Base-by-base conservation (phyloP, 306 rosid species). In the Sphenostylis stenocarpa region DNA sequence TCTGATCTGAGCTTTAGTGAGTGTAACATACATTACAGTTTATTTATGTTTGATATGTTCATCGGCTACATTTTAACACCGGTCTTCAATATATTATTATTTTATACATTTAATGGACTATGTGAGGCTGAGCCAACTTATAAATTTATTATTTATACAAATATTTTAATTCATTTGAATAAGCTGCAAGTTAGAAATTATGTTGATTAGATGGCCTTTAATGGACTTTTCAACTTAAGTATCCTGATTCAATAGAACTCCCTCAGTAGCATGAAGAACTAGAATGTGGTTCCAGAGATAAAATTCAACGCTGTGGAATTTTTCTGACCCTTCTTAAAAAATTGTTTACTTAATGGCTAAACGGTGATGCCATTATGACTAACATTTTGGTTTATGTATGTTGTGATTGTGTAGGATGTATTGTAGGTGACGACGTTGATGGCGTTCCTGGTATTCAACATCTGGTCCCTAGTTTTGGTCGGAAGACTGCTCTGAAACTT, bases 401-500 rank as follows among this genome's bases (percentile, higher is more conserved):
- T 44, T 79, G 48, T 69, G 39, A 67, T 48, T 82, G 31, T 68
- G 70, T 69, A 93, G 96, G 97, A 84, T 90, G 93, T 87, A 86
- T 92, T 36, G 47, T 95, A 70, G 98, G 98, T 9, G 97, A 95
- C 73, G 89, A 88, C 76, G 92, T 85, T 70, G 98, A 95, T 38
- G 95, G 98, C 1, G 97, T 95, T 83, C 98, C 98, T 14, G 97
- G 98, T 43, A 95, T 95, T 87, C 98, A 95, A 69, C 90, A 89
- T 17, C 61, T 95, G 57, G 97, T 82, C 53, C 98, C 98, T 67
- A 91, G 85, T 69, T 95, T 95, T 84, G 97, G 97, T 66, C 83
- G 91, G 84, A 95, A 92, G 83, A 92, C 98, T 84, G 96, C 98
- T 75, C 45, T 90, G 29, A 92, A 90, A 85, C 98, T 95, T 81